A percentile compares a stretch with the other conserved stretches of the same genome.
Evolutionary conservation across 1,284 basidiomycete genomes (phyloP).

Genomic region (Trametes pubescens): DNA sequence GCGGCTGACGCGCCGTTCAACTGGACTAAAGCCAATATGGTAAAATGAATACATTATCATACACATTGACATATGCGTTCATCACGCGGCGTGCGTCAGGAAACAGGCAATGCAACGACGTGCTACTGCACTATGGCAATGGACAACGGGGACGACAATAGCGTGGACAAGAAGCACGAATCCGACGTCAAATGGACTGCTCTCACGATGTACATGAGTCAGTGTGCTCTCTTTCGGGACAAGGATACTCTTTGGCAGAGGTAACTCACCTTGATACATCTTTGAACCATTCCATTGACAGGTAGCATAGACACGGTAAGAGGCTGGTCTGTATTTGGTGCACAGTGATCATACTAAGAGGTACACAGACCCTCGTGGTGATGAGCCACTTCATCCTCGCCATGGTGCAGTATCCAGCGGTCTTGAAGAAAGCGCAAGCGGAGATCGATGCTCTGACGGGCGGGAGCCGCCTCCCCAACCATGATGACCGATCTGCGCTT

Average conservation of each 20-base stretch:
- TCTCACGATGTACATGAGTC: conserved; percentile 51
- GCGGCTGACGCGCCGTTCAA: conserved; percentile 69
- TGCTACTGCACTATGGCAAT: conserved; percentile 72
- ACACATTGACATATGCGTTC: background rate
- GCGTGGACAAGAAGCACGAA: conserved; percentile 46
- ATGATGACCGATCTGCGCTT: conserved; percentile 43
- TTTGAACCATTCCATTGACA: background rate
- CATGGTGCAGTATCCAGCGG: conserved; percentile 42
- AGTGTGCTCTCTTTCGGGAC: background rate
- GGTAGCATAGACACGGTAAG: conserved; percentile 67
- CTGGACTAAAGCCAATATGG: conserved; percentile 59
- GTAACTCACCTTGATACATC: background rate
- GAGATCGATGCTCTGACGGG: conserved; percentile 48
- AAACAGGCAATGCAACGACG: conserved; percentile 55
- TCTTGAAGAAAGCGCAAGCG: conserved; percentile 43
- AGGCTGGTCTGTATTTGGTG: conserved; percentile 24
- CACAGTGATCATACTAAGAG: background rate
- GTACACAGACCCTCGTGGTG: conserved; percentile 42
- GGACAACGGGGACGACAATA: conserved; percentile 41
- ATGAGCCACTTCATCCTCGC: conserved; percentile 38
- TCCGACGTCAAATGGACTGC: conserved; percentile 75
- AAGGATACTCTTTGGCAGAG: background rate
- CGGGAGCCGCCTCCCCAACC: conserved; percentile 40
- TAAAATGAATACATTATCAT: background rate
- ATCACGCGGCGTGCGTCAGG: background rate